These are phyloP conservation scores for Cercophora sp. DNA, from an alignment of 495 filamentous ascomycete genomes.

Conservation along the genomic window DNA sequence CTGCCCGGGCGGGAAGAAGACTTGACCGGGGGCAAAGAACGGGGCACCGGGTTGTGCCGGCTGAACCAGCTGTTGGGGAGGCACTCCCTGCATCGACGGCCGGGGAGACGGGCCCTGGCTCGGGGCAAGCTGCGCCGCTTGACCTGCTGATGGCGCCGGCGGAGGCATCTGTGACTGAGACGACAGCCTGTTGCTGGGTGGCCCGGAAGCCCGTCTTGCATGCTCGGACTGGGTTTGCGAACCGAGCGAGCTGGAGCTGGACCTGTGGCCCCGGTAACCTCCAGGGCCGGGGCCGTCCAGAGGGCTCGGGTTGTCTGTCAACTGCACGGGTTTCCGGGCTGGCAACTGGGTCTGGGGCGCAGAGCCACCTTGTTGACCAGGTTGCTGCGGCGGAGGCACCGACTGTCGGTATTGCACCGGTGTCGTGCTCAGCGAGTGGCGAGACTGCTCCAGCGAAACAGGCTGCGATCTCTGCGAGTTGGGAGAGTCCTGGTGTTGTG, in stretches of 20 bases:
- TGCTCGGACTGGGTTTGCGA: not conserved
- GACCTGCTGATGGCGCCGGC: too few relatives aligned
- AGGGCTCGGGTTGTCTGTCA: not conserved
- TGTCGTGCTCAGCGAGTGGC: slow-evolving; percentile 18
- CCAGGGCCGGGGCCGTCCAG: not conserved
- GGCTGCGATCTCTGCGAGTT: slow-evolving; percentile 22
- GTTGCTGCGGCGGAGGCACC: slow-evolving; percentile 12
- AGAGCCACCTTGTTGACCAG: not conserved
- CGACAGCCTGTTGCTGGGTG: not conserved
- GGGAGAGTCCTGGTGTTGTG: slow-evolving; percentile 18
- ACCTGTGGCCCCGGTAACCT: not conserved
- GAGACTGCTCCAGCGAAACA: slow-evolving; percentile 15
- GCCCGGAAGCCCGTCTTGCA: not conserved
- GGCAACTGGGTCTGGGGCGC: slow-evolving; percentile 10
- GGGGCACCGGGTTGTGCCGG: not conserved
- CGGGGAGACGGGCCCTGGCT: slow-evolving; percentile 5
- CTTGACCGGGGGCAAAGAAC: not conserved
- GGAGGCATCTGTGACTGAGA: too few relatives aligned
- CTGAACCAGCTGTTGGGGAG: not conserved
- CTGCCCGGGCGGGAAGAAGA: not conserved
- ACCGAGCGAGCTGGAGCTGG: not conserved
- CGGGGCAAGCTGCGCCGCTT: too few relatives aligned
- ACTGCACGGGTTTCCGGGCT: slow-evolving; percentile 11
- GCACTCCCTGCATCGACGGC: slow-evolving; percentile 1
- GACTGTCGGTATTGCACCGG: slow-evolving; percentile 20